Base-by-base conservation (phyloP, 441 rosid species). In the Raphanus hybrid region DNA sequence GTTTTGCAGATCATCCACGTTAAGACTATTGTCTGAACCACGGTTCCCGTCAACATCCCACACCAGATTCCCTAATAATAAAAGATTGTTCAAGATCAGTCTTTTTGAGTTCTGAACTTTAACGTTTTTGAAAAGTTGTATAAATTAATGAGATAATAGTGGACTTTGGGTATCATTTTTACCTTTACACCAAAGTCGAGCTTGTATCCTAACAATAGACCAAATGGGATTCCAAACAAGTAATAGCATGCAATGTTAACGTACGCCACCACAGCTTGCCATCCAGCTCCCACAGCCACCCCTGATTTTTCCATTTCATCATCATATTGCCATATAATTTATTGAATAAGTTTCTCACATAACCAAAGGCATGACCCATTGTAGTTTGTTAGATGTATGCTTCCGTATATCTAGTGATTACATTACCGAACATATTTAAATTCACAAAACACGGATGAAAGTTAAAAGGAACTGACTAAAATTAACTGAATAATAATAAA, bases 201-300 rank as follows among this genome's bases (percentile, higher is more conserved):
- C 69, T 62, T 79, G 70, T 69, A 87, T 35, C 91, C 93, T 15
- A 89, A 70, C 34, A 78, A 64, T 9, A 86, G 79, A 57, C 93
- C 93, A 39, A 89, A 50, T 29, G 93, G 93, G 20, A 87, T 65
- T 64, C 93, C 93, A 62, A 87, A 83, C 5, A 82, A 4, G 76
- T 89, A 89, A 54, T 89, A 89, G 52, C 87, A 85, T 0, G 76
- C 86, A 9, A 87, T 78, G 82, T 89, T 89, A 12, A 89, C 86
- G 23, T 87, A 89, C 0, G 93, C 91, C 3, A 89, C 91, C 6
- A 43, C 75, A 5, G 86, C 85, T 79, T 89, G 93, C 93, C 93
- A 89, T 77, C 93, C 93, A 67, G 89, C 89, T 64, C 93, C 93
- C 32, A 89, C 71, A 5, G 93, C 93, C 75, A 89, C 81, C 0